Conservation (phyloP, 768 basidiomycete species). For the Serendipita vermifera region DNA sequence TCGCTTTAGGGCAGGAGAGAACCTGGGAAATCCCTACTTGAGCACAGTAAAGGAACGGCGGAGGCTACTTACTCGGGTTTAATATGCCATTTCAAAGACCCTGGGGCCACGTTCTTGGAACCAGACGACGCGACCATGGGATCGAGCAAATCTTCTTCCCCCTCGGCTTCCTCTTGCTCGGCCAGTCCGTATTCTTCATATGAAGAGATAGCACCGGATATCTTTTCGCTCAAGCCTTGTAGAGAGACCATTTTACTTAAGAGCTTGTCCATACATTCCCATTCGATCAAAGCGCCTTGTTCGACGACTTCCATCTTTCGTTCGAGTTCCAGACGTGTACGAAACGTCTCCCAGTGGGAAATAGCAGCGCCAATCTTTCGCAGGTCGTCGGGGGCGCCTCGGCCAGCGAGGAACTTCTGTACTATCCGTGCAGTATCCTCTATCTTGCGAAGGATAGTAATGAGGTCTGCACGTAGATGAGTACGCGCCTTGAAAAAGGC, state of each 20-base stretch:
- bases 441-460: slow-evolving; percentile 37
- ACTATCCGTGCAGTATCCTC: slow-evolving; percentile 66
- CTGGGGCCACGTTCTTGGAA: slow-evolving; percentile 19
- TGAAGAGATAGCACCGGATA: slow-evolving; percentile 36
- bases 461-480: slow-evolving; percentile 53
- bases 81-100: slow-evolving; percentile 40
- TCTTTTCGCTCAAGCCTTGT: slow-evolving; percentile 39
- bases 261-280: slow-evolving; percentile 44
- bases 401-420: slow-evolving; percentile 59
- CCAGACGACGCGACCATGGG: background rate
- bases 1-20: background rate
- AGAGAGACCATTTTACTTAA: slow-evolving; percentile 42
- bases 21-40: background rate
- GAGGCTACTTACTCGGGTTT: slow-evolving; percentile 44
- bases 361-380: slow-evolving; percentile 51
- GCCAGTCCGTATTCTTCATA: slow-evolving; percentile 18
- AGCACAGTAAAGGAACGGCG: background rate
- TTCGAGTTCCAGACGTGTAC: slow-evolving; percentile 42
- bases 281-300: slow-evolving; percentile 26
- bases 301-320: slow-evolving; percentile 33
- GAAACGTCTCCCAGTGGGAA: slow-evolving; percentile 42
- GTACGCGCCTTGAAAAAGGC: slow-evolving; percentile 49
- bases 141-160: slow-evolving; percentile 10
- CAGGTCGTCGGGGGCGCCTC: slow-evolving; percentile 55
- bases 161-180: slow-evolving; percentile 16